Evolutionary conservation across 257 asterid species (phyloP).

Genomic region (Misopates orontium): DNA sequence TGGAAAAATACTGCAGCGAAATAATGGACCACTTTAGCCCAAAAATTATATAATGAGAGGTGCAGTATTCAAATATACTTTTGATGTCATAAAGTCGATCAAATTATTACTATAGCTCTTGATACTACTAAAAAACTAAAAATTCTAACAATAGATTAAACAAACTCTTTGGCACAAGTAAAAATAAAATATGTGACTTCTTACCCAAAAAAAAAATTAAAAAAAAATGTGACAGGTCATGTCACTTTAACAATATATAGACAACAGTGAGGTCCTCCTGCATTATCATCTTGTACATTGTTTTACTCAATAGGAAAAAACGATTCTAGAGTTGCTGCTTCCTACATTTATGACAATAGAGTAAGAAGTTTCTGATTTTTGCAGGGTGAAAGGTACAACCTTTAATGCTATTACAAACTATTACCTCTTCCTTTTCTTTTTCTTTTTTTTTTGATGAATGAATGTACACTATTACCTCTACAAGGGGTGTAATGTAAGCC

Average conservation of each 20-base stretch:
- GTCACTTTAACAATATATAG: neutral
- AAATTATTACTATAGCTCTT: no score
- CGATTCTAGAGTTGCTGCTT: conserved; percentile 1
- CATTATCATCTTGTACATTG: conserved; percentile 14
- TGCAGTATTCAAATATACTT: neutral
- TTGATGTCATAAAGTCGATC: no score
- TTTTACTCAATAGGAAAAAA: neutral
- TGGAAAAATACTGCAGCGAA: neutral
- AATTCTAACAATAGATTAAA: no score
- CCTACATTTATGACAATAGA: neutral
- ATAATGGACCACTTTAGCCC: neutral
- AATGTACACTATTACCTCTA: no score
- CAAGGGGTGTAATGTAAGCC: neutral
- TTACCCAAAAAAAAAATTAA: no score
- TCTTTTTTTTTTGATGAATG: no score
- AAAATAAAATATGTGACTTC: no score
- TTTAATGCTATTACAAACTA: neutral
- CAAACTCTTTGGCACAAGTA: no score
- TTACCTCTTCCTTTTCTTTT: no score
- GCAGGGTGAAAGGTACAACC: conserved; percentile 13
- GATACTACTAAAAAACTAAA: no score
- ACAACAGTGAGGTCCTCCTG: neutral
- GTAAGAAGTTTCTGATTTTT: neutral
- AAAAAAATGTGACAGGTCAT: no score
- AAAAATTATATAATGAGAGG: neutral